Conservation (phyloP, 306 rosid genomes). For the Cucurbita moschata region DNA sequence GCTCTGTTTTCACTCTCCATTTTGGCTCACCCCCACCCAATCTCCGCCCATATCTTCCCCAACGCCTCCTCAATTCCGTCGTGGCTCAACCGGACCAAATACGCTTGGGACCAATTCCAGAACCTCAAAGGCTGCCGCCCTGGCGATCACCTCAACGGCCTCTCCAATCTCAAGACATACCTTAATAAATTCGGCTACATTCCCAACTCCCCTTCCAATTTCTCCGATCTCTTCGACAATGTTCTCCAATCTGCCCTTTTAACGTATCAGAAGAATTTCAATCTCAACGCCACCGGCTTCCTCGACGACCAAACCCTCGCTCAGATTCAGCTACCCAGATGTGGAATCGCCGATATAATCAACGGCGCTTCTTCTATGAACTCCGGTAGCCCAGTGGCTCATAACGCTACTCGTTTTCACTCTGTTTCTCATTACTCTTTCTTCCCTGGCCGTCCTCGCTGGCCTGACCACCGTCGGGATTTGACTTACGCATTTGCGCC, state of each 20-base stretch:
- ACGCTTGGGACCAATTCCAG: slow-evolving; percentile 48
- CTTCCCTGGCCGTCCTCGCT: slow-evolving; percentile 43
- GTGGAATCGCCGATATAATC: slow-evolving; percentile 64
- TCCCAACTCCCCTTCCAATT: slow-evolving; percentile 21
- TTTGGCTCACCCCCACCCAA: not conserved
- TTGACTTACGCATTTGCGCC: slow-evolving; percentile 54
- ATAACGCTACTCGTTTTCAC: slow-evolving; percentile 21
- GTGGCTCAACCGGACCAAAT: slow-evolving; percentile 3
- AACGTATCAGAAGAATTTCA: slow-evolving; percentile 67
- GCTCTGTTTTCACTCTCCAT: not conserved
- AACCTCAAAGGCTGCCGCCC: slow-evolving; percentile 37
- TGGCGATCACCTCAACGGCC: slow-evolving; percentile 33
- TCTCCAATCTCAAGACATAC: slow-evolving; percentile 51
- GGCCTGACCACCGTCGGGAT: slow-evolving; percentile 40
- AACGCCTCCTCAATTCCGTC: slow-evolving; percentile 38
- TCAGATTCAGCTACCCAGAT: slow-evolving; percentile 36
- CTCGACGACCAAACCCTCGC: slow-evolving; percentile 38
- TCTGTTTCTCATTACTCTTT: slow-evolving; percentile 49
- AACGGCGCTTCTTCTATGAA: slow-evolving; percentile 58
- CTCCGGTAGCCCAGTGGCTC: slow-evolving; percentile 28
- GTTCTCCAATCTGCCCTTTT: slow-evolving; percentile 32
- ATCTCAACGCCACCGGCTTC: slow-evolving; percentile 60
- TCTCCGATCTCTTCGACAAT: slow-evolving; percentile 61
- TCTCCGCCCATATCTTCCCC: slow-evolving; percentile 59
- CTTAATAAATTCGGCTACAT: slow-evolving; percentile 66